phyloP scores from a whole-genome alignment of 2,329 filamentous ascomycete genomes.

The Zymoseptoria pseudotritici region DNA sequence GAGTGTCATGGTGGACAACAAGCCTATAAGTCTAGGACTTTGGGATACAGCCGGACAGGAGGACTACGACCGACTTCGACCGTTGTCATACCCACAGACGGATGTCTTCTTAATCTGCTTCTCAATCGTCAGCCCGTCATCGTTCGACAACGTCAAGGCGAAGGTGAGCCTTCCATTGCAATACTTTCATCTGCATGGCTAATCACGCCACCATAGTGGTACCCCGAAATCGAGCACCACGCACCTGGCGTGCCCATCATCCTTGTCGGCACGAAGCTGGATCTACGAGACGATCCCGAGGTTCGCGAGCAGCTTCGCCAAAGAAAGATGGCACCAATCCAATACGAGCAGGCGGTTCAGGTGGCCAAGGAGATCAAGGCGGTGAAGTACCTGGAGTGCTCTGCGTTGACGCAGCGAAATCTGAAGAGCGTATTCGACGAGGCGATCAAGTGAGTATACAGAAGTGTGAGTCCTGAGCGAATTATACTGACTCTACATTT shows the following conservation, averaged over 20 bases:
- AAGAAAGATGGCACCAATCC: slow-evolving; percentile 95
- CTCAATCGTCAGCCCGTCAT: slow-evolving; percentile 93
- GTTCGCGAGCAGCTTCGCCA: slow-evolving; percentile 75
- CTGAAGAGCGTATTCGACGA: slow-evolving; percentile 98
- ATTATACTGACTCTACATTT: not conserved
- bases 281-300: slow-evolving; percentile 79
- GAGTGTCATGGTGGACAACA: slow-evolving; percentile 97
- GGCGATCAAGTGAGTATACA: slow-evolving; percentile 73
- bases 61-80: slow-evolving; percentile 92
- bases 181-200: not conserved
- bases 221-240: slow-evolving; percentile 94
- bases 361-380: slow-evolving; percentile 92
- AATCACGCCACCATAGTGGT: slow-evolving; percentile 61
- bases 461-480: not conserved
- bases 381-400: slow-evolving; percentile 97
- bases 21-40: slow-evolving; percentile 90
- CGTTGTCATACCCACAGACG: slow-evolving; percentile 94
- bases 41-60: slow-evolving; percentile 99
- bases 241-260: slow-evolving; percentile 94
- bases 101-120: slow-evolving; percentile 99
- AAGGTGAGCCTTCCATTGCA: slow-evolving; percentile 58
- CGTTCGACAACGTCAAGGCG: slow-evolving; percentile 97
- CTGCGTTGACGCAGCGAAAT: slow-evolving; percentile 90
- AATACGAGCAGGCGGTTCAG: slow-evolving; percentile 82
- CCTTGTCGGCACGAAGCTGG: slow-evolving; percentile 92